Evolutionary conservation across 2,329 filamentous ascomycete species (phyloP).

Genomic region (Botrytis medusae): DNA sequence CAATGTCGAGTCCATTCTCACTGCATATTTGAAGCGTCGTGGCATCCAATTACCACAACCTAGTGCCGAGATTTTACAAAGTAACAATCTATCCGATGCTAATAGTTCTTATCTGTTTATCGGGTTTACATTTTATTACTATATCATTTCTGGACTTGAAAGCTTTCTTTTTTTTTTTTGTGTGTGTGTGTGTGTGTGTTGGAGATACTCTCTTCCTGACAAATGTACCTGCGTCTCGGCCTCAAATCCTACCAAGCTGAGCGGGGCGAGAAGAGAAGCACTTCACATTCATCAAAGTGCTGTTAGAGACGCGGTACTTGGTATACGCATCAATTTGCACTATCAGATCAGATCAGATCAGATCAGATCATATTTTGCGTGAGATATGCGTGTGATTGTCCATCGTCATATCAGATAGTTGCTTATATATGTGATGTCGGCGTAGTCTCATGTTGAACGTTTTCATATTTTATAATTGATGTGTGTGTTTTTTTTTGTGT

Average conservation of each 20-base stretch:
- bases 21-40: too few relatives aligned
- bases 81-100: not conserved
- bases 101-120: not conserved
- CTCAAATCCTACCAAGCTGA: not conserved
- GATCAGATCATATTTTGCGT: too few relatives aligned
- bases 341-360: too few relatives aligned
- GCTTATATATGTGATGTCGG: too few relatives aligned
- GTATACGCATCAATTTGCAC: too few relatives aligned
- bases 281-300: not conserved
- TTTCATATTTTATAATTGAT: too few relatives aligned
- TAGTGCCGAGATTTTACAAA: not conserved
- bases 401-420: not conserved
- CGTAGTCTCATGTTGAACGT: too few relatives aligned
- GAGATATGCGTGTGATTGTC: not conserved
- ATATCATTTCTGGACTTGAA: not conserved
- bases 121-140: not conserved
- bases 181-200: not conserved
- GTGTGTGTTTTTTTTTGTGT: too few relatives aligned
- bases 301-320: not conserved
- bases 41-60: not conserved
- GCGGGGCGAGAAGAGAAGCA: too few relatives aligned
- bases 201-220: not conserved
- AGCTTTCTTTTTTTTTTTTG: not conserved
- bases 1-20: not conserved
- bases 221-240: not conserved